phyloP scores from a whole-genome alignment of 495 filamentous ascomycete genomes.

The Neurospora intermedia region DNA sequence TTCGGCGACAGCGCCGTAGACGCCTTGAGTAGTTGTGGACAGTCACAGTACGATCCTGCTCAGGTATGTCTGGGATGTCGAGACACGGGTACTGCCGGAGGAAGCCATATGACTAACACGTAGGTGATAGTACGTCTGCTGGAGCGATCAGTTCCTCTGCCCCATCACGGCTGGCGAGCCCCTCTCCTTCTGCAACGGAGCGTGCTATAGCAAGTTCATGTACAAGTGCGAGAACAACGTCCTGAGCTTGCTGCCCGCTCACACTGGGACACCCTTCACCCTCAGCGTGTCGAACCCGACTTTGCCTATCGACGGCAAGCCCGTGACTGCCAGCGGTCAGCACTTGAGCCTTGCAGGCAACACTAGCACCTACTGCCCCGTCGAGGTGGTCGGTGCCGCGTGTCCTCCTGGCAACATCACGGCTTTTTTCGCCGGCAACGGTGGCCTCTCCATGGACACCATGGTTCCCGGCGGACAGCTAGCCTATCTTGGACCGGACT shows the following conservation, averaged over 20 bases:
- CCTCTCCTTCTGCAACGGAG: conserved; percentile 19
- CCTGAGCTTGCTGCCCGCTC: conserved; percentile 21
- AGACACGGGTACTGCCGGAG: background rate
- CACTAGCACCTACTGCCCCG: conserved; percentile 27
- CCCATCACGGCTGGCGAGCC: conserved; percentile 21
- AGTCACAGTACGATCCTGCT: conserved; percentile 20
- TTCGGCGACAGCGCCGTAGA: conserved; percentile 6
- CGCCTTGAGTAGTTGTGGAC: conserved; percentile 14
- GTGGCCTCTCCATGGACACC: conserved; percentile 23
- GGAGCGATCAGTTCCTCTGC: conserved; percentile 20
- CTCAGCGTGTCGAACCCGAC: conserved; percentile 31
- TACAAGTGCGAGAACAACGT: conserved; percentile 30
- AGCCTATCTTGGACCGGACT: conserved; percentile 47
- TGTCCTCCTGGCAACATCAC: conserved; percentile 23
- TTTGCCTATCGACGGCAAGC: conserved; percentile 33
- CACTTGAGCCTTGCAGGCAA: conserved; percentile 34
- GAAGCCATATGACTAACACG: background rate
- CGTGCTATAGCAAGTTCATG: conserved; percentile 27
- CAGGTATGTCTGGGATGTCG: conserved; percentile 7
- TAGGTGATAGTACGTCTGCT: conserved; percentile 22
- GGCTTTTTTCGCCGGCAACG: conserved; percentile 10
- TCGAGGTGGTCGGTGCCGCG: conserved; percentile 9
- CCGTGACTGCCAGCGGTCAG: conserved; percentile 24
- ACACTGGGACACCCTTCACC: conserved; percentile 27
- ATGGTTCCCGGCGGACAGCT: conserved; percentile 56